Base-by-base conservation (phyloP, 169 alveolate genomes). In the Cryptosporidium ubiquitum region DNA sequence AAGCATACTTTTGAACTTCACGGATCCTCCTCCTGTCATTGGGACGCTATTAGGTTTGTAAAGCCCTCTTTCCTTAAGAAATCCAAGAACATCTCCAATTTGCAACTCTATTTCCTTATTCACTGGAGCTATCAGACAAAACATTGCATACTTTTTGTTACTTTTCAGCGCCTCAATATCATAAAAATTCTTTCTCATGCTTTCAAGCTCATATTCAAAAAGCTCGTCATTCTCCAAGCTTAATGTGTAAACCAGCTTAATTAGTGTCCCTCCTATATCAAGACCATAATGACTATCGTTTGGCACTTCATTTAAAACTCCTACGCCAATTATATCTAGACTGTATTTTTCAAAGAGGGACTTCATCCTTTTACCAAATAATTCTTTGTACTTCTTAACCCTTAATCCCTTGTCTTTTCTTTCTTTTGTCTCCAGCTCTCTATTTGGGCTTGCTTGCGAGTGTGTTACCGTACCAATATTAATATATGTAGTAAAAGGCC, bases 1-100 rank as follows among this genome's bases (percentile, higher is more conserved):
- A 31, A 73, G 61, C 47, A 57, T 23, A n/a, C 39, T 12, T 58
- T 57, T 73, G 20, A 44, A 79, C 29, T 64, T 58, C 16, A 79
- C 39, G 18, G 89, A 58, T n/a, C 89, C 89, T 23, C 89, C 89
- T 0, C 89, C 89, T 6, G 89, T 79, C 85, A 73, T 73, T 26
- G 89, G 66, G 18, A 64, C 75, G n/a, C 66, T 14, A 66, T 66
- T 66, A 16, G 73, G 52, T 37, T 23, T 47, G 37, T 42, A 61
- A n/a, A 79, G 68, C 16, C 51, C 51, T 42, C 89, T 58, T 29
- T 79, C 75, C 39, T 47, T 61, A 0, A 64, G 39, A 42, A 79
- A 79, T 6, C 75, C 75, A 61, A 79, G 26, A 33, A 79, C 23
- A 12, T 79, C 69, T 3, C 58, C 75, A 37, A 79, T 39, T 31